Evolutionary conservation across 306 rosid species (phyloP).

Genomic region (Cicer arietinum): DNA sequence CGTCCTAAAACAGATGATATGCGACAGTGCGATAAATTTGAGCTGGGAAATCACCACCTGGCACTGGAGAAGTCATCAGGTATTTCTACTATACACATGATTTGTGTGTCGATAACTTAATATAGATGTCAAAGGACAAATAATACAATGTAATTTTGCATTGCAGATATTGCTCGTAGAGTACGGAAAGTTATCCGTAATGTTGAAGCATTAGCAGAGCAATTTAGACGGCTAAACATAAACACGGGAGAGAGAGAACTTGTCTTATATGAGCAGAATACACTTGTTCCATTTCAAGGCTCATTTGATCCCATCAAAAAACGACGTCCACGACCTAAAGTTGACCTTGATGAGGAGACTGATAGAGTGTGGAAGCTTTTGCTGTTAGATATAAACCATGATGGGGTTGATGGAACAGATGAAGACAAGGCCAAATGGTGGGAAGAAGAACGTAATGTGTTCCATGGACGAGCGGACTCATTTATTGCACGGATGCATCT

Average conservation of each 20-base stretch:
- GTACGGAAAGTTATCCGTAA: constrained; percentile 35
- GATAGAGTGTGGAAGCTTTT: constrained; percentile 94
- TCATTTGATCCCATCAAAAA: constrained; percentile 67
- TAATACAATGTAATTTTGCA: constrained; percentile 26
- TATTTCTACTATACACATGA: constrained; percentile 44
- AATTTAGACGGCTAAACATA: constrained; percentile 61
- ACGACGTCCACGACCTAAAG: constrained; percentile 81
- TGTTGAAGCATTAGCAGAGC: constrained; percentile 59
- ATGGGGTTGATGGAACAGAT: constrained; percentile 91
- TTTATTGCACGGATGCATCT: constrained; percentile 98
- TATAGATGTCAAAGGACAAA: constrained; percentile 32
- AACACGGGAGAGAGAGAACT: constrained; percentile 58
- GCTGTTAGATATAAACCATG: constrained; percentile 78
- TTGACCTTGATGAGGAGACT: constrained; percentile 92
- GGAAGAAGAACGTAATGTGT: constrained; percentile 95
- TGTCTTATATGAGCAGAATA: constrained; percentile 51
- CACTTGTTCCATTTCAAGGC: constrained; percentile 64
- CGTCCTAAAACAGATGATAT: constrained; percentile 45
- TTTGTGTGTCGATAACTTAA: constrained; percentile 21
- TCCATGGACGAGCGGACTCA: constrained; percentile 90
- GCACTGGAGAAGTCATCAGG: constrained; percentile 55
- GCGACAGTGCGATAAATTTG: constrained; percentile 44
- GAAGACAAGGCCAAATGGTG: constrained; percentile 90
- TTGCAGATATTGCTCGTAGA: constrained; percentile 55
- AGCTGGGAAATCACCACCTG: constrained; percentile 45